These are phyloP conservation scores for Colletotrichum limetticola DNA, from an alignment of 2,329 filamentous ascomycete genomes.

Conservation along the genomic window DNA sequence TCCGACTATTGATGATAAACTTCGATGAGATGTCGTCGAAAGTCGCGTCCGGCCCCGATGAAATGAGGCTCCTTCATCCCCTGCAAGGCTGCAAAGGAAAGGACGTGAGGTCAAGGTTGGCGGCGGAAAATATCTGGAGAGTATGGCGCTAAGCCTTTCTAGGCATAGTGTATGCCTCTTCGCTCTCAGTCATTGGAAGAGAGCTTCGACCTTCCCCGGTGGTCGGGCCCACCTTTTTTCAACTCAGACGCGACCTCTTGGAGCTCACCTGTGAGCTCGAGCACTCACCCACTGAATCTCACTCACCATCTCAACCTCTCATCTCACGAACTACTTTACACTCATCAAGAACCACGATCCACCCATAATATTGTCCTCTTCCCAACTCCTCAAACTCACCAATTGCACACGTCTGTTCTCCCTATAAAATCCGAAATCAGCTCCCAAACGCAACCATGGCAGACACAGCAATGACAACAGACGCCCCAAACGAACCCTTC, in stretches of 20 bases:
- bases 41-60: constrained; percentile 21
- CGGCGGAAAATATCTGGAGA: constrained; percentile 30
- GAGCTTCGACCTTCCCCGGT: background rate
- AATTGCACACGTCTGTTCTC: no score
- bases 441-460: constrained; percentile 5
- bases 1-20: background rate
- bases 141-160: background rate
- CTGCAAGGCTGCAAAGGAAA: constrained; percentile 30
- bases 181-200: constrained; percentile 7
- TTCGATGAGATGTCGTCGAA: constrained; percentile 21
- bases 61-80: constrained; percentile 19
- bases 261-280: background rate
- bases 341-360: background rate
- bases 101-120: constrained; percentile 19
- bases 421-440: no score
- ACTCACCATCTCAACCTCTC: constrained; percentile 1
- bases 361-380: background rate
- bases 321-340: background rate
- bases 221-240: background rate
- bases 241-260: background rate
- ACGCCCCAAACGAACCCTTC: constrained; percentile 62
- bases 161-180: background rate
- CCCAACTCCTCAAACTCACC: background rate
- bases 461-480: constrained; percentile 32
- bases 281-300: background rate